Base-by-base conservation (phyloP, 768 basidiomycete genomes). In the Leucocoprinus sp. region DNA sequence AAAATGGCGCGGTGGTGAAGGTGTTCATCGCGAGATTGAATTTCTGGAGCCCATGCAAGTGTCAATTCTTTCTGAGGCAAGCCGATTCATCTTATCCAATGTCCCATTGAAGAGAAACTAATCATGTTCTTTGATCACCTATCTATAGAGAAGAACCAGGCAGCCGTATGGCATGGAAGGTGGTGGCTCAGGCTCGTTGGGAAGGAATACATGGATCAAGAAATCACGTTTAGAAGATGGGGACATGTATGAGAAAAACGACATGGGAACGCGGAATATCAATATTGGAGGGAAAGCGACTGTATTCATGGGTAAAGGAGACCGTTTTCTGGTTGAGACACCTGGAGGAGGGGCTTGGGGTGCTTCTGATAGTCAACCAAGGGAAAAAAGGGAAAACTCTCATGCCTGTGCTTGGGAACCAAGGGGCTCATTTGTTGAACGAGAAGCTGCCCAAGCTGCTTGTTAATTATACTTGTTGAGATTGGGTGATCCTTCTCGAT, bases 301-400 rank as follows among this genome's bases (percentile, higher is more conserved):
- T 1, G 74, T 92, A 39, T 78, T 75, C 67, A 92, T 93, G 84
- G 87, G 88, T 28, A 86, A 89, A 55, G 86, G 90, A 5, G 92
- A 96, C 57, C 69, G 72, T 40, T 59, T 96, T 49, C 54, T 83
- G 48, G 79, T 95, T 39, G 81, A 92, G 65, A 93, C 93, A 0
- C 93, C 93, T 0, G 93, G 93, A 0, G 93, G 84, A 7, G 93
- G 93, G 5, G 93, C 80, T 2, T 95, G 86, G 86, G 92, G 92
- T 1, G 57, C 51, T 12, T 53, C 55, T 8, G 67, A 67, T 44
- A 63, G 50, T 36, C 39, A 35, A 12, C 14, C 28, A 5, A 52
- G 39, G 46, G 56, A 50, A 55, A 65, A 64, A 52, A 52, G 45
- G 26, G 38, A 42, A n/a, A 48, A 49, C 35, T 52, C 48, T 18